These are phyloP conservation scores for Inga leiocalycina DNA, from an alignment of 306 rosid species.

Conservation along the genomic window DNA sequence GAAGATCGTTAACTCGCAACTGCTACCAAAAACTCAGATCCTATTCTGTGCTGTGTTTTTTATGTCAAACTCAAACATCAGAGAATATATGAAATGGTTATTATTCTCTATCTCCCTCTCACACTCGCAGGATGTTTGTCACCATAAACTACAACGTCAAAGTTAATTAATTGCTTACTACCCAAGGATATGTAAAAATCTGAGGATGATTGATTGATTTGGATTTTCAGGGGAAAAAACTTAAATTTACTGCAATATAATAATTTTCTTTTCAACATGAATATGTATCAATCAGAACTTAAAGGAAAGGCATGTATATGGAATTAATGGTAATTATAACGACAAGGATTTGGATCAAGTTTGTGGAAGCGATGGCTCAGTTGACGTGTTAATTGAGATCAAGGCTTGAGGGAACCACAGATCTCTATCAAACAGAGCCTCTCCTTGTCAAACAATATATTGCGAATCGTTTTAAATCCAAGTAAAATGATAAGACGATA, in stretches of 20 bases:
- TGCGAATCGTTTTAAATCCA: conserved; percentile 35
- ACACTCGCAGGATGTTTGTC: conserved; percentile 40
- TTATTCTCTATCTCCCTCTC: conserved; percentile 42
- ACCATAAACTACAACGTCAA: conserved; percentile 30
- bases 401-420: not conserved
- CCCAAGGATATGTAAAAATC: not conserved
- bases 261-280: not conserved
- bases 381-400: conserved; percentile 5
- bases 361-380: not conserved
- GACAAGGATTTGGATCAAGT: not conserved
- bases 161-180: conserved; percentile 8
- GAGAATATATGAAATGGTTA: conserved; percentile 24
- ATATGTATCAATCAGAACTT: conserved; percentile 9
- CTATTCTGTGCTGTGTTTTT: conserved; percentile 48
- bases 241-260: not conserved
- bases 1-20: conserved; percentile 78
- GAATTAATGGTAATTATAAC: not conserved
- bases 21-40: conserved; percentile 65
- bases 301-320: not conserved
- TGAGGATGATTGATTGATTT: not conserved
- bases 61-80: conserved; percentile 53
- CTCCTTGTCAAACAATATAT: conserved; percentile 24
- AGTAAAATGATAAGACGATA: conserved; percentile 36
- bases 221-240: not conserved
- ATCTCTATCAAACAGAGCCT: conserved; percentile 28